Evolutionary conservation across 2,329 filamentous ascomycete genomes (phyloP), one percentile per base, ranked within the genome.

Genomic region (Sordariomycetes sp.): DNA sequence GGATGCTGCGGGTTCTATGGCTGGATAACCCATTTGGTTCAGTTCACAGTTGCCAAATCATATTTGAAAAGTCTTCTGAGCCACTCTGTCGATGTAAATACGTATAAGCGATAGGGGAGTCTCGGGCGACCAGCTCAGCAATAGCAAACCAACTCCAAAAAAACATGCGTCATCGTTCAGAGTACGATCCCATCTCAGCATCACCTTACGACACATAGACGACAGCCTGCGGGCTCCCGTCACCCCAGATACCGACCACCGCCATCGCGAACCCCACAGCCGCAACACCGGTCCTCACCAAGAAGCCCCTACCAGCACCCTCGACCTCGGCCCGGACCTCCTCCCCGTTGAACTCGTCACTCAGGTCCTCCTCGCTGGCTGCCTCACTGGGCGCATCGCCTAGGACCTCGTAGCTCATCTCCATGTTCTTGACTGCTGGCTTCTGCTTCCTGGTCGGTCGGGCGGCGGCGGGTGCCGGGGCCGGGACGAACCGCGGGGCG

Each of bases 351-450:
- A 64, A 63, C 21, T 64, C 62, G 12, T 50, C 54, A 16, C 19
- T 21, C 17, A 19, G 12, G 11, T n/a, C 26, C 56, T 69, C 68
- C 48, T 66, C 66, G 42, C 64, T 68, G 29, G 59, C 57, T 3
- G 58, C 54, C 39, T 72, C 65, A 41, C 63, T 68, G 42, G 61
- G 59, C n/a, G 63, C 56, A 19, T 76, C 67, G 28, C 70, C 66
- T 17, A 82, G 61, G 8, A 82, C 72, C 58, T 86, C 80, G 58
- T 82, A 85, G 66, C 75, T 84, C 30, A 75, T 71, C 54, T 86
- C 81, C 65, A 84, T 61, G 49, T 33, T 43, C 52, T 40, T 37
- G 51, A 32, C 38, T 46, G 45, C 21, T 49, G 21, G 19, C 26
- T 19, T 24, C 31, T 28, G 30, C 48, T 44, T 41, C 50, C 53